These are phyloP conservation scores for Talaromyces sp. DNA, from an alignment of 2,329 filamentous ascomycete genomes.

Conservation along the genomic window DNA sequence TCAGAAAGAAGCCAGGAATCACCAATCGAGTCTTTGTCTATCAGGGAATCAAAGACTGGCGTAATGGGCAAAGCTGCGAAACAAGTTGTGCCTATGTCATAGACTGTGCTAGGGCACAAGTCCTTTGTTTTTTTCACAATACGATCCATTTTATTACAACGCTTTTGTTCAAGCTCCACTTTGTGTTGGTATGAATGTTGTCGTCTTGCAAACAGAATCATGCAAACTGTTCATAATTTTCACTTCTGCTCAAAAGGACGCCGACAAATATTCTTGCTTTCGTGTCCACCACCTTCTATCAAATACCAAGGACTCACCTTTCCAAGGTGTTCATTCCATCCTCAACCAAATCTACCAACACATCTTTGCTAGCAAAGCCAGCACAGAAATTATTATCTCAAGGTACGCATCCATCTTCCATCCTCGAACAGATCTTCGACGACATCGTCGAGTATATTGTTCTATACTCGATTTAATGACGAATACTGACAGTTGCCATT, in stretches of 20 bases:
- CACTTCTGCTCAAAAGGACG: neutral
- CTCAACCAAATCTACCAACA: neutral
- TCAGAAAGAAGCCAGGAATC: neutral
- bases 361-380: neutral
- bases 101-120: neutral
- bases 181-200: neutral
- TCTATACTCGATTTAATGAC: neutral
- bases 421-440: neutral
- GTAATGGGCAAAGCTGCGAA: neutral
- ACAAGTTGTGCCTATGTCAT: neutral
- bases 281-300: neutral
- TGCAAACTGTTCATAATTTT: neutral
- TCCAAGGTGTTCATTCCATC: neutral
- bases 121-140: neutral
- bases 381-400: neutral
- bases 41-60: neutral
- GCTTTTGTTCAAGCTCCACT: neutral
- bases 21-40: neutral
- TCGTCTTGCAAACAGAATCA: neutral
- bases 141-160: neutral
- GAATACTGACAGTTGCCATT: neutral
- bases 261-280: neutral
- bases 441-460: neutral
- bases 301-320: neutral
- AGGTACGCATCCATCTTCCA: neutral